A percentile compares a stretch with the other conserved stretches of the same genome.
Conservation (phyloP, 2,329 filamentous ascomycete species). For the Pseudopyrenochaeta lycopersici region DNA sequence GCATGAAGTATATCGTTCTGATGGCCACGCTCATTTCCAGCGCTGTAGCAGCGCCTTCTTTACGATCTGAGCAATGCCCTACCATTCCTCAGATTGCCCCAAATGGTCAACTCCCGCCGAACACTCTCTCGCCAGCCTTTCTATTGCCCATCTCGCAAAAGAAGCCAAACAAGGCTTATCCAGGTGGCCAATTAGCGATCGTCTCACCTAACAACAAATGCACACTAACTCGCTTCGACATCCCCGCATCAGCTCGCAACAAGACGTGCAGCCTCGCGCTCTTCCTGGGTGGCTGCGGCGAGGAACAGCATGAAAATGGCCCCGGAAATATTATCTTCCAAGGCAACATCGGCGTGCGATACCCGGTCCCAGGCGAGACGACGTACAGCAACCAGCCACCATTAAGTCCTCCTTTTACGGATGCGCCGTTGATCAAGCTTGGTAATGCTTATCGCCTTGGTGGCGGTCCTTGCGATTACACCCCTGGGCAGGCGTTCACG, state of each 20-base stretch:
- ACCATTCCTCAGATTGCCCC: conserved; percentile 17
- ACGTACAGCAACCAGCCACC: conserved; percentile 23
- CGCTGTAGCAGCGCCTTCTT: conserved; percentile 3
- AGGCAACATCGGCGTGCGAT: conserved; percentile 18
- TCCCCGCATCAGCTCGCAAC: conserved; percentile 21
- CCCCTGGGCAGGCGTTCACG: conserved; percentile 13
- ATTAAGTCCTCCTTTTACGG: conserved; percentile 18
- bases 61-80: conserved; percentile 7
- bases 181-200: conserved; percentile 14
- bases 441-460: conserved; percentile 26
- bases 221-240: conserved; percentile 26
- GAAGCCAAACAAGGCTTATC: conserved; percentile 19
- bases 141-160: conserved; percentile 15
- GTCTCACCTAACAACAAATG: conserved; percentile 24
- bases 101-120: conserved; percentile 16
- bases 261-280: conserved; percentile 24
- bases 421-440: conserved; percentile 20
- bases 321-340: conserved; percentile 28
- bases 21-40: conserved; percentile 6
- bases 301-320: conserved; percentile 12
- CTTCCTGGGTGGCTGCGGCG: conserved; percentile 17
- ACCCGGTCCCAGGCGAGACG: conserved; percentile 20
- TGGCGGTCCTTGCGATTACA: conserved; percentile 26
- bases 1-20: conserved; percentile 18
- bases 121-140: conserved; percentile 17